These are phyloP conservation scores for Talaromyces adpressus DNA, from an alignment of 495 filamentous ascomycete genomes.

Conservation along the genomic window DNA sequence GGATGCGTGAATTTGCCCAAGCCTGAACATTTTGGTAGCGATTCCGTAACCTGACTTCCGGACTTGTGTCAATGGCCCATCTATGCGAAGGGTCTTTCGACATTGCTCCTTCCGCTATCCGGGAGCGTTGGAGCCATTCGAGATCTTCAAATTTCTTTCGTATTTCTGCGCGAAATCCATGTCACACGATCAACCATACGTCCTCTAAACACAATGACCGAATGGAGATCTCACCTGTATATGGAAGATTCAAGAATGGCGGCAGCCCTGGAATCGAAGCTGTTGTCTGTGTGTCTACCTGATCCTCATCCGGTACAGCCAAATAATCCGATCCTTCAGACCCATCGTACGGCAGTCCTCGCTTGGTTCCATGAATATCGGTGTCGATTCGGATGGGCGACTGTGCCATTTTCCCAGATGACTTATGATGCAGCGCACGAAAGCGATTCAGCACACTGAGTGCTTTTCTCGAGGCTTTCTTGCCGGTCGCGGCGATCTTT, in stretches of 20 bases:
- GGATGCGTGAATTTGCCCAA: conserved; percentile 78
- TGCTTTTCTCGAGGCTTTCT: conserved; percentile 36
- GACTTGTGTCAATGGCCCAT: conserved; percentile 44
- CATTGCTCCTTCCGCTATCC: conserved; percentile 26
- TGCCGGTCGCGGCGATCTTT: conserved; percentile 25
- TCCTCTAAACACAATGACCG: neutral
- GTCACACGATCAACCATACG: conserved; percentile 16
- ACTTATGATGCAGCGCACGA: conserved; percentile 37
- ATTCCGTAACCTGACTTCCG: conserved; percentile 54
- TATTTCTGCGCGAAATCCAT: conserved; percentile 24
- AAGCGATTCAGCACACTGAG: conserved; percentile 43
- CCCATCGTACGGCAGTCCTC: conserved; percentile 28
- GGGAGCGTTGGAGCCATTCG: conserved; percentile 37
- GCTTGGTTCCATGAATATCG: conserved; percentile 34
- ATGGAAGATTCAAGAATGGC: conserved; percentile 36
- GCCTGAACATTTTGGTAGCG: conserved; percentile 82
- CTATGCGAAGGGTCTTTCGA: conserved; percentile 35
- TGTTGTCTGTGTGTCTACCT: neutral
- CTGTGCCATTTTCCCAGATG: conserved; percentile 41
- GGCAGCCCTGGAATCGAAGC: conserved; percentile 24
- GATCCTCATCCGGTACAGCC: conserved; percentile 24
- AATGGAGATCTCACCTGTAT: conserved; percentile 23
- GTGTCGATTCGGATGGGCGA: conserved; percentile 42
- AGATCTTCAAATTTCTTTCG: conserved; percentile 42
- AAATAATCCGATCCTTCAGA: conserved; percentile 26